A percentile compares a stretch with the other conserved stretches of the same genome.
phyloP scores from a whole-genome alignment of 1,284 basidiomycete genomes.

The Ganoderma leucocontextum region DNA sequence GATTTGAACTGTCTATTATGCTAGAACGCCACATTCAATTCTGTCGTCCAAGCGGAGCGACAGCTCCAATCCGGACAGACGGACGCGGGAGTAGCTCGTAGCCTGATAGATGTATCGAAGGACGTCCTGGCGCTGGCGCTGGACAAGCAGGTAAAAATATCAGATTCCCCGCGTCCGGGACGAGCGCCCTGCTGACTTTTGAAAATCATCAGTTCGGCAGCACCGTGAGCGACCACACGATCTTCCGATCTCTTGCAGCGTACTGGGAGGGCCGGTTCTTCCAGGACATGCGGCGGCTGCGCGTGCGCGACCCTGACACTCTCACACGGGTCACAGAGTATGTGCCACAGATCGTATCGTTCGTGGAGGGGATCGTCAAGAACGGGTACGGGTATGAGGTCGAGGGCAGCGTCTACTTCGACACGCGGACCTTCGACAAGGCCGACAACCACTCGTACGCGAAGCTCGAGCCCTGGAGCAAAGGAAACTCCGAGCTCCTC shows the following conservation, averaged over 20 bases:
- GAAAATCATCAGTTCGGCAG: constrained; percentile 68
- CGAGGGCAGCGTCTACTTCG: constrained; percentile 95
- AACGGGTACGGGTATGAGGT: constrained; percentile 94
- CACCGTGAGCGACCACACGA: constrained; percentile 86
- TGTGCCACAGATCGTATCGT: constrained; percentile 93
- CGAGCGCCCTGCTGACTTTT: constrained; percentile 15
- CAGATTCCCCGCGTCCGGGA: neutral
- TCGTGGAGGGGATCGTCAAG: constrained; percentile 86
- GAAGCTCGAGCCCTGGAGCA: constrained; percentile 96
- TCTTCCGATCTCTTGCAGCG: constrained; percentile 86
- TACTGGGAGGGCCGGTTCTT: constrained; percentile 95
- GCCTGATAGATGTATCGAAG: constrained; percentile 75
- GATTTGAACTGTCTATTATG: constrained; percentile 27
- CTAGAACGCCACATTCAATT: constrained; percentile 63
- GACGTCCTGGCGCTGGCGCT: constrained; percentile 81
- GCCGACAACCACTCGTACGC: constrained; percentile 83
- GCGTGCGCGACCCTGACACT: constrained; percentile 89
- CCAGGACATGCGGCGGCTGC: constrained; percentile 90
- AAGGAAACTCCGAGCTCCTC: constrained; percentile 89
- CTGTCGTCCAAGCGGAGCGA: constrained; percentile 54
- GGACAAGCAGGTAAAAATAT: constrained; percentile 70
- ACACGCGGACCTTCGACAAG: constrained; percentile 89
- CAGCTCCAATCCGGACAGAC: constrained; percentile 51
- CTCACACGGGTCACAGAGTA: constrained; percentile 98
- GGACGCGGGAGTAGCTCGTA: constrained; percentile 58